A percentile compares a stretch with the other conserved stretches of the same genome.
Conservation (phyloP, 169 alveolate genomes). For the Eimeria sp. region DNA sequence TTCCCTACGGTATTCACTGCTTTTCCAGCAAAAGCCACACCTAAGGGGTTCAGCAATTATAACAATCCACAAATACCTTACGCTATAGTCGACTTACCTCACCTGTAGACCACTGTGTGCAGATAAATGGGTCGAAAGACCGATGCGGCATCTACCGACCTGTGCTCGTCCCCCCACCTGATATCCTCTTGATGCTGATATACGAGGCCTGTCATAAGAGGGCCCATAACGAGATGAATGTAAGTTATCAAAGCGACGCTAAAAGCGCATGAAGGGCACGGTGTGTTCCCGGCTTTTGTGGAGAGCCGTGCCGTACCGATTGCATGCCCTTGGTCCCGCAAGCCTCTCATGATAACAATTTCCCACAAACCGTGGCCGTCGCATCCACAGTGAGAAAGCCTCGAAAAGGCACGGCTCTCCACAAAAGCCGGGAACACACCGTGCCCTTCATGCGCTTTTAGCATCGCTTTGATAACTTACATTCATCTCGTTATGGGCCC, state of each 20-base stretch:
- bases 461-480: background rate
- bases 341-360: no score
- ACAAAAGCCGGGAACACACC: background rate
- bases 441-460: background rate
- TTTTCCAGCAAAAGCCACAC: background rate
- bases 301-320: background rate
- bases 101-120: no score
- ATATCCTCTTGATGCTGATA: no score
- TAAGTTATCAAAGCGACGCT: background rate
- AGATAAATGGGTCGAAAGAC: no score
- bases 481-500: background rate
- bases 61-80: background rate
- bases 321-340: background rate
- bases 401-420: background rate
- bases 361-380: no score
- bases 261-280: background rate
- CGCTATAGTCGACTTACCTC: no score
- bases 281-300: background rate
- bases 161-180: no score
- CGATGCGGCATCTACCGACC: background rate
- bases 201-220: background rate
- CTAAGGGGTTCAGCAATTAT: background rate
- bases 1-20: background rate
- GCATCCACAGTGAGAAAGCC: no score
- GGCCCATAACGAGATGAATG: background rate